These are phyloP conservation scores for Dactylellina haptotyla DNA, from an alignment of 2,329 filamentous ascomycete species.

Conservation along the genomic window DNA sequence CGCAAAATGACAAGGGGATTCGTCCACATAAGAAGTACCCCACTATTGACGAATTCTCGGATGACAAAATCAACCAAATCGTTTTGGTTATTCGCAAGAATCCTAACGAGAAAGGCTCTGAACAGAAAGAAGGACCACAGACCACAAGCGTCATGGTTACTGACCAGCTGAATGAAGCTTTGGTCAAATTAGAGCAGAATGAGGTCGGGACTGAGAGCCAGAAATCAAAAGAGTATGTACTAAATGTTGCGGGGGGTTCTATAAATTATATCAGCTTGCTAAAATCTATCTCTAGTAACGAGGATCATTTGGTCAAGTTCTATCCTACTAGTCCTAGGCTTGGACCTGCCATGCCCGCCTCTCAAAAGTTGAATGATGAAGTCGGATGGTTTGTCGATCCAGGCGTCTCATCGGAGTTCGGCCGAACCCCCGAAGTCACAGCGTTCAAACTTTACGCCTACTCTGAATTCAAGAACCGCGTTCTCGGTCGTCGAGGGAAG, in stretches of 20 bases:
- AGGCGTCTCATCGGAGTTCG: conserved; percentile 16
- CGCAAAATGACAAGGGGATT: conserved; percentile 33
- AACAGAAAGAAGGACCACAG: conserved; percentile 15
- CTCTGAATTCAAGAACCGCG: conserved; percentile 44
- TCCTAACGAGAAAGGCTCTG: conserved; percentile 10
- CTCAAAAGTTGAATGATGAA: conserved; percentile 40
- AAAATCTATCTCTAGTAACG: conserved; percentile 13
- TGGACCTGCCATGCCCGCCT: conserved; percentile 25
- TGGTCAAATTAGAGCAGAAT: conserved; percentile 41
- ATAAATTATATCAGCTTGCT: not conserved
- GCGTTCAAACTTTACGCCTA: conserved; percentile 34
- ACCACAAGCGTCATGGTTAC: conserved; percentile 44
- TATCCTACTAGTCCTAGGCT: conserved; percentile 53
- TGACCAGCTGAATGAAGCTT: conserved; percentile 50
- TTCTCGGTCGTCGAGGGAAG: conserved; percentile 38
- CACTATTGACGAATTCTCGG: conserved; percentile 55
- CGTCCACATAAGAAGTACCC: conserved; percentile 51
- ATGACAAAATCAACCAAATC: conserved; percentile 54
- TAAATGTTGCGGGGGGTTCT: too few species aligned
- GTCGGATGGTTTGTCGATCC: conserved; percentile 54
- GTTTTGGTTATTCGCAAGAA: conserved; percentile 45
- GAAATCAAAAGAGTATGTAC: conserved; percentile 46
- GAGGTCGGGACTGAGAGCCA: conserved; percentile 22
- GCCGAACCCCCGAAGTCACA: conserved; percentile 23
- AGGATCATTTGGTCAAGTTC: conserved; percentile 48